Percentiles rank a stretch among this genome's conserved stretches.
Conservation (phyloP, 2,329 filamentous ascomycete genomes). For the Diplocarpon rosae region DNA sequence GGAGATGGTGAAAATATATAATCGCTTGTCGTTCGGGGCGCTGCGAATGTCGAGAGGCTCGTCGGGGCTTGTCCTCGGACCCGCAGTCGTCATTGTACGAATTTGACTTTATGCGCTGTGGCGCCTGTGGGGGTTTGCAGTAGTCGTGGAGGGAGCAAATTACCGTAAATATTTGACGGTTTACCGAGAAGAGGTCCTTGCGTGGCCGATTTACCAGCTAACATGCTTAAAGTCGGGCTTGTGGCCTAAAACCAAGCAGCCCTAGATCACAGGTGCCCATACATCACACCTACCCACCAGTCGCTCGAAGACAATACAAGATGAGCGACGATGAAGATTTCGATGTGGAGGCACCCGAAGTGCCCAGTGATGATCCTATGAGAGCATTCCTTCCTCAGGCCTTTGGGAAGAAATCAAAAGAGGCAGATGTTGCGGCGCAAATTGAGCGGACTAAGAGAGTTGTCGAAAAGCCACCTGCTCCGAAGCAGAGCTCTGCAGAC, state of each 20-base stretch:
- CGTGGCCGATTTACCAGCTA: too few species aligned
- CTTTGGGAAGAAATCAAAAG: slow-evolving; percentile 73
- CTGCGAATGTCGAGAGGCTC: not conserved
- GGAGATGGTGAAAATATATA: not conserved
- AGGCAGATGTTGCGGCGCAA: slow-evolving; percentile 66
- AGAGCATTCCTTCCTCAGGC: slow-evolving; percentile 67
- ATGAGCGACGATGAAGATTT: slow-evolving; percentile 54
- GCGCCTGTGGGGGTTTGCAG: not conserved
- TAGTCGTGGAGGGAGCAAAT: too few species aligned
- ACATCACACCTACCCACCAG: too few species aligned
- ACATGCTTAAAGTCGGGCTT: too few species aligned
- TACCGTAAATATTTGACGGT: too few species aligned
- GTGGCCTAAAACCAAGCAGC: not conserved
- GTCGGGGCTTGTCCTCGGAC: not conserved
- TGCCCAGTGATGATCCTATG: slow-evolving; percentile 57
- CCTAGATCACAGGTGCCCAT: not conserved
- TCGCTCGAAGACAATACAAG: slow-evolving; percentile 5
- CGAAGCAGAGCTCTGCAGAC: slow-evolving; percentile 13
- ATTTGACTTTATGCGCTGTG: not conserved
- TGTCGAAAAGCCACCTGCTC: slow-evolving; percentile 26
- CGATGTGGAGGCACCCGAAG: slow-evolving; percentile 42
- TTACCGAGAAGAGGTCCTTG: too few species aligned
- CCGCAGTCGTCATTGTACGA: not conserved
- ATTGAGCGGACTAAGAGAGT: slow-evolving; percentile 66
- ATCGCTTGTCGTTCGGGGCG: not conserved